Evolutionary conservation across 2,329 filamentous ascomycete genomes (phyloP), one percentile per base, ranked within the genome.

Genomic region (Dactylella cylindrospora): DNA sequence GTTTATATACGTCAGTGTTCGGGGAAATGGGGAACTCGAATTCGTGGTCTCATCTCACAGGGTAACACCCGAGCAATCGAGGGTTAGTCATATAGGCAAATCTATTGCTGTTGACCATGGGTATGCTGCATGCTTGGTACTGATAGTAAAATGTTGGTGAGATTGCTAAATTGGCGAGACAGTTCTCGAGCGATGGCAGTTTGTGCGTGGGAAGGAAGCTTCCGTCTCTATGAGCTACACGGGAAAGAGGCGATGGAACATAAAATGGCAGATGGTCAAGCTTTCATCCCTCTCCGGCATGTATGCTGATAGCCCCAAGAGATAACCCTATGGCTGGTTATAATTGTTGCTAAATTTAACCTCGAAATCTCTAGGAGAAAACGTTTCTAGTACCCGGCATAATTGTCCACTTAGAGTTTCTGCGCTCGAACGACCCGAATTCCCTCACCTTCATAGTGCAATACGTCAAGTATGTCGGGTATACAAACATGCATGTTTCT

Each of bases 61-160:
- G 3, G 77, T 85, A 19, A 81, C 82, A n/a, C 76, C 76, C 23
- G 79, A 79, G 67, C 73, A 76, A 47, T 75, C 77, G 54, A 73
- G 77, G 71, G 71, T 79, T 70, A 73, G 79, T 72, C 73, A 80
- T 71, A 75, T 83, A 75, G 76, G 84, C 74, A 68, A 84, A 76
- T 69, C 86, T 77, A 76, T 95, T 53, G 84, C 87, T 10, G 80
- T 95, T 33, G 90, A 97, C 70, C 86, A 88, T 10, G 83, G 82
- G 72, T 89, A 80, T 54, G 79, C 77, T 9, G n/a, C n/a, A n/a
- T n/a, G n/a, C n/a, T n/a, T n/a, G n/a, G n/a, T n/a, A n/a, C n/a
- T n/a, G n/a, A n/a, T n/a, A n/a, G n/a, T n/a, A n/a, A n/a, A n/a
- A n/a, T n/a, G 84, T 82, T 66, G n/a, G 25, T 49, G 10, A 15